phyloP scores from a whole-genome alignment of 2,329 filamentous ascomycete genomes.

The Hypoxylon sp. region DNA sequence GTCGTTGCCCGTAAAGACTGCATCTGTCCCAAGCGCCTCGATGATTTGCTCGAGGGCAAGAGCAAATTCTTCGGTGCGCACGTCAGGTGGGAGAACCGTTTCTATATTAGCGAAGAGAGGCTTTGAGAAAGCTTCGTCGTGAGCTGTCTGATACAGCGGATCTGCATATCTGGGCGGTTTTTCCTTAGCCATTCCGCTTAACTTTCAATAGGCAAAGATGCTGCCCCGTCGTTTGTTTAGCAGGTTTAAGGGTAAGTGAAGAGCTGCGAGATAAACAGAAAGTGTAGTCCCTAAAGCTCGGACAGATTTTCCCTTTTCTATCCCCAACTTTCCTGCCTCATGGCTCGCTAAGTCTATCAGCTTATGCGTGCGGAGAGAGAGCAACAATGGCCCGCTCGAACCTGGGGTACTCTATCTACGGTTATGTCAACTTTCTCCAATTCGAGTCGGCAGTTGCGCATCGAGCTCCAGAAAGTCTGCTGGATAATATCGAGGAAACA shows the following conservation, averaged over 20 bases:
- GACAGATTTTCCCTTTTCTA: slow-evolving; percentile 13
- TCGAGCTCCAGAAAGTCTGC: slow-evolving; percentile 6
- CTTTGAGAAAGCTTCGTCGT: slow-evolving; percentile 56
- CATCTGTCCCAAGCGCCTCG: slow-evolving; percentile 52
- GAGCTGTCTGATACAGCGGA: slow-evolving; percentile 56
- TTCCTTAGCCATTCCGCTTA: slow-evolving; percentile 15
- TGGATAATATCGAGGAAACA: slow-evolving; percentile 8
- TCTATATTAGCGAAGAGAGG: slow-evolving; percentile 54
- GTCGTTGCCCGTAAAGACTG: slow-evolving; percentile 54
- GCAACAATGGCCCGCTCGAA: slow-evolving; percentile 17
- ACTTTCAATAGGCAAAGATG: neutral
- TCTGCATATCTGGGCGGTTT: slow-evolving; percentile 52
- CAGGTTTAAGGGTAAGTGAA: too few relatives aligned
- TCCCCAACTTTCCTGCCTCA: slow-evolving; percentile 2
- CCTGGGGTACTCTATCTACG: slow-evolving; percentile 21
- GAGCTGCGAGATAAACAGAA: neutral
- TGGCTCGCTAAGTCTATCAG: slow-evolving; percentile 2
- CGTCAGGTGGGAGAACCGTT: slow-evolving; percentile 55
- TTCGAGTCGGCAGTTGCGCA: slow-evolving; percentile 38
- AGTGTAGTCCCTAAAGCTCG: neutral
- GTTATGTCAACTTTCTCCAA: slow-evolving; percentile 33
- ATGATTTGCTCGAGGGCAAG: slow-evolving; percentile 53
- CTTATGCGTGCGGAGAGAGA: slow-evolving; percentile 36
- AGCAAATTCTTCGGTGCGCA: slow-evolving; percentile 54
- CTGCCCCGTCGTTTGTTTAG: neutral